A percentile compares a stretch with the other conserved stretches of the same genome.
Conservation (phyloP, 192 early-diverging fungal genomes). For the Geranomyces variabilis region DNA sequence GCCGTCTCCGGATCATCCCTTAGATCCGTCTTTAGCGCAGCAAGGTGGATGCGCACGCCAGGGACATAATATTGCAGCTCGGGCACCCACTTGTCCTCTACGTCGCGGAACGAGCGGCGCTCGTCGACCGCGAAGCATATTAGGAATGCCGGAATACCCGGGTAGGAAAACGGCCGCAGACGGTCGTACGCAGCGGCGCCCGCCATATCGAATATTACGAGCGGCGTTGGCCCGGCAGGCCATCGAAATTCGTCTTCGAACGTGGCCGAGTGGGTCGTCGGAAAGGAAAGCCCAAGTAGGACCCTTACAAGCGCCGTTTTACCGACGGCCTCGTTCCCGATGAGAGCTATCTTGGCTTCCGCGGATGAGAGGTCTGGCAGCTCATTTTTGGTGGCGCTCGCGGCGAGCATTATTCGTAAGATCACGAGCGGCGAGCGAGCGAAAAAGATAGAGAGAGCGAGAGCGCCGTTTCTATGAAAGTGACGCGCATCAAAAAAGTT, state of each 20-base stretch:
- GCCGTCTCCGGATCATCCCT: slow-evolving; percentile 14
- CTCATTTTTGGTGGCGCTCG: too few species aligned
- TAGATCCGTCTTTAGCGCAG: slow-evolving; percentile 21
- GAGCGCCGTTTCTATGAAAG: too few species aligned
- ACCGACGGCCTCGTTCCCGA: slow-evolving; percentile 21
- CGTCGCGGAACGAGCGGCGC: slow-evolving; percentile 16
- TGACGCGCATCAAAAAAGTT: too few species aligned
- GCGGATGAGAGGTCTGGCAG: too few species aligned
- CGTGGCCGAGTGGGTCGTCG: not conserved
- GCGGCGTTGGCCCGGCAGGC: not conserved
- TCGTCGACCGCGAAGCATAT: slow-evolving; percentile 33
- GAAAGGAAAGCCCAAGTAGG: not conserved
- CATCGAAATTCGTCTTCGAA: slow-evolving; percentile 5
- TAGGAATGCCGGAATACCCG: slow-evolving; percentile 21
- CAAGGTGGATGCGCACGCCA: slow-evolving; percentile 13
- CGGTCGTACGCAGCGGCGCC: slow-evolving; percentile 32
- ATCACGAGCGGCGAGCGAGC: too few species aligned
- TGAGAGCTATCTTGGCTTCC: not conserved
- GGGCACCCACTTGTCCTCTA: slow-evolving; percentile 35
- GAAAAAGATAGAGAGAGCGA: too few species aligned
- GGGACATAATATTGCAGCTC: slow-evolving; percentile 25
- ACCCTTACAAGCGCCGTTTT: slow-evolving; percentile 1
- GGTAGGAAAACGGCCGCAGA: slow-evolving; percentile 32
- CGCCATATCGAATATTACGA: slow-evolving; percentile 22
- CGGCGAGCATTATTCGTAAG: too few species aligned